Evolutionary conservation across 2,329 filamentous ascomycete species (phyloP).

Genomic region (Phoma sp.): DNA sequence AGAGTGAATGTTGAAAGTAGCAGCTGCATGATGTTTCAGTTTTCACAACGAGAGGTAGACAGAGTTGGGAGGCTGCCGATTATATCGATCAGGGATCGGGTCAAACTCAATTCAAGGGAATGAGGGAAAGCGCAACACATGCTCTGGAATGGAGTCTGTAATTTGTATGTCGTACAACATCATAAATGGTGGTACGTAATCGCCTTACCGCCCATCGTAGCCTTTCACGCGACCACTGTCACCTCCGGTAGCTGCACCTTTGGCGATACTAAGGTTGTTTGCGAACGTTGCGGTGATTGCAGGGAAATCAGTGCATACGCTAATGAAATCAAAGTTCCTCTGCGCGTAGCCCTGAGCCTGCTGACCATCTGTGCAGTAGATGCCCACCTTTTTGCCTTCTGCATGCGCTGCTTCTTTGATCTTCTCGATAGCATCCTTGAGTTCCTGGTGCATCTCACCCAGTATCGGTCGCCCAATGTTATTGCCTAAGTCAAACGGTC

Average conservation of each 20-base stretch:
- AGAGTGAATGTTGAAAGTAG: background rate
- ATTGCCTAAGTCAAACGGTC: slow-evolving; percentile 64
- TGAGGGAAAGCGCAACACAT: slow-evolving; percentile 2
- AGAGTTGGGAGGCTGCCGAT: too few relatives aligned
- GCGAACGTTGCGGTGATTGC: slow-evolving; percentile 52
- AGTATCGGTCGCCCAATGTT: slow-evolving; percentile 62
- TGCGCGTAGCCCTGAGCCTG: slow-evolving; percentile 59
- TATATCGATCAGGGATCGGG: too few relatives aligned
- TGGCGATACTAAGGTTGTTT: slow-evolving; percentile 42
- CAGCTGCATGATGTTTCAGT: background rate
- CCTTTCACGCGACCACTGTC: slow-evolving; percentile 23
- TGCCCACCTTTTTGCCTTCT: slow-evolving; percentile 60
- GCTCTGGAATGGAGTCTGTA: slow-evolving; percentile 6
- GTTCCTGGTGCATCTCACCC: slow-evolving; percentile 55
- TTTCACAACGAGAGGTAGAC: too few relatives aligned
- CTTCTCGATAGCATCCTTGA: slow-evolving; percentile 58
- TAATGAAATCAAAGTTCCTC: slow-evolving; percentile 62
- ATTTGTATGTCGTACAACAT: slow-evolving; percentile 10
- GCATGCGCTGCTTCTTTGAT: slow-evolving; percentile 59
- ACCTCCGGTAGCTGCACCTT: slow-evolving; percentile 24
- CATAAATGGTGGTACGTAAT: background rate
- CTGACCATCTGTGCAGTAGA: slow-evolving; percentile 61
- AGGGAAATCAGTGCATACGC: slow-evolving; percentile 53
- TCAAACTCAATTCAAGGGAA: background rate
- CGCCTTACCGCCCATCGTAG: slow-evolving; percentile 26